Base-by-base conservation (phyloP, 129 eudicot genomes). In the Escallonia herrerae region DNA sequence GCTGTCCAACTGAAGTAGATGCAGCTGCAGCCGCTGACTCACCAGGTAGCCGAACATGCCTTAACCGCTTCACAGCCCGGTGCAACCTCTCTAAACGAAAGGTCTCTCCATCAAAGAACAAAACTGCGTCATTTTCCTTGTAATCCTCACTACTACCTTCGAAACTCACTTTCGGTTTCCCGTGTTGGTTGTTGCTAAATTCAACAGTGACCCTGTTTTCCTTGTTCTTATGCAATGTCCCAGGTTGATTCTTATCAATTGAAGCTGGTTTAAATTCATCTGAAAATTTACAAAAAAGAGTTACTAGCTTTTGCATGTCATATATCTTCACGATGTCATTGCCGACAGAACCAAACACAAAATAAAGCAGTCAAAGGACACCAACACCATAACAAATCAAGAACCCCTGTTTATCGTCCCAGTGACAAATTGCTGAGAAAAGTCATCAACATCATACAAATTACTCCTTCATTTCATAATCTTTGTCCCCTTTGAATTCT, bases 241-340 rank as follows among this genome's bases (percentile, higher is more conserved):
- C 99, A 1, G 91, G 82, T 58, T 89, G 96, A 65, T 78, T 86
- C 76, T 93, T 82, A 71, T 93, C 99, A 11, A 91, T 87, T 3
- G 98, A 91, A 3, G 98, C 99, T 2, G 99, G 99, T 55, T 88
- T 86, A 68, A 93, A 93, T 67, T 89, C 99, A 80, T 93, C 98
- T 91, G 87, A 46, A 45, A 22, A 51, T 22, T 22, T 22, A 22
- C 33, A 22, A 22, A 22, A 22, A 22, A 22, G 33, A 22, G 33
- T 22, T 22, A 22, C 33, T 22, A 22, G 33, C 33, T 22, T 22
- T 22, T 22, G 33, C 33, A 22, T 22, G 33, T 22, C 33, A 22
- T 22, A 1, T 22, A 22, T 22, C 33, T 22, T 22, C 33, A 0
- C 33, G 33, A 22, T 22, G 33, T 22, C 33, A 22, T 22, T 22